Evolutionary conservation across 805 yeast species (phyloP).

Genomic region (Ogataea pilisensis): DNA sequence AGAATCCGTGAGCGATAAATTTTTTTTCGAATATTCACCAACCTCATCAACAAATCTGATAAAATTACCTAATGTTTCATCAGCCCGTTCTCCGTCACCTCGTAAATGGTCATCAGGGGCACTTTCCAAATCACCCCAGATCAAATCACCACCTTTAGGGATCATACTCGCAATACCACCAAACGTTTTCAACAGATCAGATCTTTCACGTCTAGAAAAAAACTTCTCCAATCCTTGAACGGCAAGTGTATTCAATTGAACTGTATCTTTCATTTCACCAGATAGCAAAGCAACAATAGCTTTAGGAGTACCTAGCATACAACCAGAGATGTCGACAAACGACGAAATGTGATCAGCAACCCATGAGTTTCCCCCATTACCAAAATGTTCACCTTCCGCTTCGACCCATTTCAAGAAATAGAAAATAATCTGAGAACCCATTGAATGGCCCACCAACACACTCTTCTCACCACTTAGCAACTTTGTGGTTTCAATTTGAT

Average conservation of each 20-base stretch:
- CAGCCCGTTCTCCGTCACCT: conserved; percentile 16
- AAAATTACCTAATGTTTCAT: conserved; percentile 63
- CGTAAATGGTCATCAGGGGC: conserved; percentile 66
- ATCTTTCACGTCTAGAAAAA: conserved; percentile 83
- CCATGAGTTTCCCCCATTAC: conserved; percentile 92
- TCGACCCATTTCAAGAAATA: conserved; percentile 97
- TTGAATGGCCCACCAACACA: conserved; percentile 85
- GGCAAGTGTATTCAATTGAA: conserved; percentile 87
- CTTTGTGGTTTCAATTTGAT: conserved; percentile 61
- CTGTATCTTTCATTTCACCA: conserved; percentile 98
- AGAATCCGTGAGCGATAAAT: conserved; percentile 63
- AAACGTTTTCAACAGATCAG: conserved; percentile 78
- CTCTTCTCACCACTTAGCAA: conserved; percentile 57
- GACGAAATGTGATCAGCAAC: conserved; percentile 80
- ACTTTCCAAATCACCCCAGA: conserved; percentile 73
- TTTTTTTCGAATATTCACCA: conserved; percentile 41
- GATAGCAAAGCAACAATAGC: conserved; percentile 88
- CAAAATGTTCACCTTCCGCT: conserved; percentile 73
- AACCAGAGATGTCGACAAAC: conserved; percentile 83
- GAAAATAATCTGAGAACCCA: conserved; percentile 90
- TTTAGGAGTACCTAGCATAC: conserved; percentile 91
- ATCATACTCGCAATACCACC: conserved; percentile 96
- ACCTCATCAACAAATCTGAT: conserved; percentile 53
- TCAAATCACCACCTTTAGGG: conserved; percentile 87
- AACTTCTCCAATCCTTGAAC: conserved; percentile 93